These are phyloP conservation scores for Nakazawaea ernobii DNA, from an alignment of 805 yeast species.

Conservation along the genomic window DNA sequence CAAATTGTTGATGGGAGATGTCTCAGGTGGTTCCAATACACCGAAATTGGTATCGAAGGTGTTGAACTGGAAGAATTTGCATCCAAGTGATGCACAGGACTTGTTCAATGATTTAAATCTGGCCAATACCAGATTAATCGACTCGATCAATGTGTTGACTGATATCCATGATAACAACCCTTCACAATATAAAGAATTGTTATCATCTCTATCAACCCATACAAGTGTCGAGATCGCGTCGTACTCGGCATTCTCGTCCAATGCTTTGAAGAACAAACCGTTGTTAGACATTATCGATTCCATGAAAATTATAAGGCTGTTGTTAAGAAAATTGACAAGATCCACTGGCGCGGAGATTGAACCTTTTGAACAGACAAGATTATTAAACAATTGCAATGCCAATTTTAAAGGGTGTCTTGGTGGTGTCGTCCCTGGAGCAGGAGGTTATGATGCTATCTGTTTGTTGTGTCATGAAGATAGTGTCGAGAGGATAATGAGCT, in stretches of 20 bases:
- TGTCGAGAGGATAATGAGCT: conserved; percentile 25
- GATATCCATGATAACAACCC: conserved; percentile 25
- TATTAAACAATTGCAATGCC: conserved; percentile 53
- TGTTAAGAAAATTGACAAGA: conserved; percentile 55
- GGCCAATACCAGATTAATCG: conserved; percentile 55
- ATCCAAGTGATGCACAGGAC: conserved; percentile 42
- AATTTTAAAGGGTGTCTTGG: conserved; percentile 72
- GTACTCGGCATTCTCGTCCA: background rate
- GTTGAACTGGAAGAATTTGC: conserved; percentile 54
- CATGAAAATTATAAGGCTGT: conserved; percentile 44
- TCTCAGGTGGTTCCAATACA: conserved; percentile 88
- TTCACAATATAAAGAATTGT: conserved; percentile 26
- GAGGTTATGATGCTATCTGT: conserved; percentile 92
- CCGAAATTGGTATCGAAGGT: conserved; percentile 83
- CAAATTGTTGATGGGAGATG: conserved; percentile 85
- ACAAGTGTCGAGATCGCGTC: conserved; percentile 12
- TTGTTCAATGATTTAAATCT: conserved; percentile 52
- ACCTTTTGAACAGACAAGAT: conserved; percentile 67
- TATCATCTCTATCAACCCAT: conserved; percentile 17
- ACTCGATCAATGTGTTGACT: conserved; percentile 37
- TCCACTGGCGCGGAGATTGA: conserved; percentile 83
- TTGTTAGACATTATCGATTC: conserved; percentile 33
- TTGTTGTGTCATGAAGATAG: conserved; percentile 51
- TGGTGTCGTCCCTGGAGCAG: conserved; percentile 99
- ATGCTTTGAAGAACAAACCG: conserved; percentile 12